Base-by-base conservation (phyloP, 306 rosid genomes). In the Cucumis hystrix region DNA sequence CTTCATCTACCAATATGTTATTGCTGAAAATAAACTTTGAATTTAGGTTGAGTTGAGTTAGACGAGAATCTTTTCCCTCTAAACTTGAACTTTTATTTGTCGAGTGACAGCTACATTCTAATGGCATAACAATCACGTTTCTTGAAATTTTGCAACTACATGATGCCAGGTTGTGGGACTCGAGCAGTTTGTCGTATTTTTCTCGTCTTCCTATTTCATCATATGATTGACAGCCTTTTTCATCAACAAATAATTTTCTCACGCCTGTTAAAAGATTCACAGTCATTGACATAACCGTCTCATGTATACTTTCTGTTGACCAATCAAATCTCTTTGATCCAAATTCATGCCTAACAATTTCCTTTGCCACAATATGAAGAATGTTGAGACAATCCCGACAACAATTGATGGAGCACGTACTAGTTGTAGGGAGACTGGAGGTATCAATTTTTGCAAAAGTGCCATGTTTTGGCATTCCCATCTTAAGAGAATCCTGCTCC, bases 301-400 rank as follows among this genome's bases (percentile, higher is more conserved):
- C 94, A 79, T 94, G 96, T 41, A 85, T 82, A 81, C 87, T 96
- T 75, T 94, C 98, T 20, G 84, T 82, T 18, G 90, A 89, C 91
- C 83, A 77, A 65, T 33, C 74, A 81, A 83, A 82, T 41, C 71
- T 57, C 33, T 79, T 83, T 73, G 75, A 83, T 49, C 65, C 78
- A 87, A 81, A 83, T 65, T 80, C 84, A 13, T 59, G 65, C 28
- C 66, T 56, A 39, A 94, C 87, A 59, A 90, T 49, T 66, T 90
- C 87, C 76, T 58, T 84, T 12, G 83, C 78, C 86, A 85, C 66
- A 74, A 77, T 37, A 28, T 74, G 85, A 54, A 94, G 88, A 72
- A 70, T 83, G 56, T 70, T 23, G 8, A 91, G 74, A 81, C 98
- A 94, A 74, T 78, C 77, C 8, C 85, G 82, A 87, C 98, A 94